phyloP scores from a whole-genome alignment of 371 early-diverging fungal genomes.

The Neoconidiobolus thromboides region DNA sequence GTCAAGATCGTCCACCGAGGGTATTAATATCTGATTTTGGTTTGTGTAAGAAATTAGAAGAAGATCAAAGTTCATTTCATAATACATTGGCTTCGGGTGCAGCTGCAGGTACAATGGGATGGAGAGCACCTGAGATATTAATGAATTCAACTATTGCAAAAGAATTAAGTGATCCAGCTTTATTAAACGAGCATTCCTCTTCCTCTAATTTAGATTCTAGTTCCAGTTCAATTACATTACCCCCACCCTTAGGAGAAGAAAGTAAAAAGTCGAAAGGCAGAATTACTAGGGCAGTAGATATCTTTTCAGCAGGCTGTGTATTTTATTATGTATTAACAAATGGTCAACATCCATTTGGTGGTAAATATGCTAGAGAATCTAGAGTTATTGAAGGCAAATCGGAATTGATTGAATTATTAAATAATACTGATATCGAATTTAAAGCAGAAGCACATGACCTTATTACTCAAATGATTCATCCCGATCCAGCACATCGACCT shows the following conservation, averaged over 20 bases:
- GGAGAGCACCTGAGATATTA: slow-evolving; percentile 89
- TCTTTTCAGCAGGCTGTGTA: slow-evolving; percentile 90
- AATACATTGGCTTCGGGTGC: slow-evolving; percentile 47
- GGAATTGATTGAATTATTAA: slow-evolving; percentile 33
- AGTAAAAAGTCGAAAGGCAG: slow-evolving; percentile 14
- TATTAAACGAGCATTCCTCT: slow-evolving; percentile 5
- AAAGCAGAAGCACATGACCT: slow-evolving; percentile 75
- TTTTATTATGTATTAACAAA: slow-evolving; percentile 75
- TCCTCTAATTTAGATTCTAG: slow-evolving; percentile 5
- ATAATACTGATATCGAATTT: slow-evolving; percentile 38
- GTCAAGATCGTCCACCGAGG: slow-evolving; percentile 22
- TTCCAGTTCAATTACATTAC: not conserved
- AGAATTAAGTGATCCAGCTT: slow-evolving; percentile 9
- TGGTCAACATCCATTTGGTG: slow-evolving; percentile 92
- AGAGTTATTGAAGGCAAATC: slow-evolving; percentile 61
- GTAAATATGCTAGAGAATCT: slow-evolving; percentile 63
- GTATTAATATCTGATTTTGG: slow-evolving; percentile 95
- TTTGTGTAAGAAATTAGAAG: slow-evolving; percentile 81
- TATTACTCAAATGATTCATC: slow-evolving; percentile 69
- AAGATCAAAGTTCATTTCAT: slow-evolving; percentile 84
- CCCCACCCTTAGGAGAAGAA: not conserved
- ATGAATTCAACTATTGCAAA: slow-evolving; percentile 7
- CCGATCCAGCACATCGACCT: slow-evolving; percentile 57
- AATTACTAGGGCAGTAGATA: slow-evolving; percentile 78
- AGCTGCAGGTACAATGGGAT: slow-evolving; percentile 78